Evolutionary conservation across 768 basidiomycete genomes (phyloP).

Genomic region (Boletellus ananiceps): DNA sequence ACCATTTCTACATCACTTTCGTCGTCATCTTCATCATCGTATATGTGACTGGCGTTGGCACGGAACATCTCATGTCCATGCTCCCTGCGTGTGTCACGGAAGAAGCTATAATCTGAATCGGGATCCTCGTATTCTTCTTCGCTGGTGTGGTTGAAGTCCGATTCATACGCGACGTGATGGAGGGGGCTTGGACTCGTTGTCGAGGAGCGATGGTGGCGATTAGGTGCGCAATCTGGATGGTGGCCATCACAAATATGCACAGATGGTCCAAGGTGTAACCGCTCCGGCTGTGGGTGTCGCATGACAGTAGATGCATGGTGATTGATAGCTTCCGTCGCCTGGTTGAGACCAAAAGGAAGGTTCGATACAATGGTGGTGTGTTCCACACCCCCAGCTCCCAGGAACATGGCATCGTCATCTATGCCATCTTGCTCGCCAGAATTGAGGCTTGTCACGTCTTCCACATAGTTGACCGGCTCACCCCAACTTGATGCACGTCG

Average conservation of each 20-base stretch:
- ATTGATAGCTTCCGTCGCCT: conserved; percentile 20
- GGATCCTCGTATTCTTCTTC: conserved; percentile 30
- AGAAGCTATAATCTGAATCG: conserved; percentile 34
- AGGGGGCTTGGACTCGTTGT: conserved; percentile 40
- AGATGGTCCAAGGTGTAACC: conserved; percentile 17
- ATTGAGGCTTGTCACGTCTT: conserved; percentile 42
- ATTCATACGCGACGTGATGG: conserved; percentile 31
- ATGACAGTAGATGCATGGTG: conserved; percentile 15
- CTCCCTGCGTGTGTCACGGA: conserved; percentile 27
- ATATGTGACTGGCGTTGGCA: conserved; percentile 33
- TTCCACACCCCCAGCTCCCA: conserved; percentile 48
- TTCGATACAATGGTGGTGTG: conserved; percentile 31
- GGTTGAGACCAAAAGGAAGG: conserved; percentile 32
- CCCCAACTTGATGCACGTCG: conserved; percentile 68
- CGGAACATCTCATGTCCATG: conserved; percentile 24
- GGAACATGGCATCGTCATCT: conserved; percentile 49
- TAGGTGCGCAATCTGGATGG: conserved; percentile 18
- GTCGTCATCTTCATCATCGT: conserved; percentile 30
- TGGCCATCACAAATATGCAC: conserved; percentile 24
- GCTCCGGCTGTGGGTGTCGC: conserved; percentile 33
- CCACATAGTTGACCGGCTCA: conserved; percentile 39
- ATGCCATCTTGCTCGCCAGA: conserved; percentile 42
- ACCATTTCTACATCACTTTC: conserved; percentile 35
- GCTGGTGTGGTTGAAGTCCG: conserved; percentile 27
- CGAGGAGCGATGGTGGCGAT: conserved; percentile 27